A percentile compares a stretch with the other conserved stretches of the same genome.
Evolutionary conservation across 1,284 basidiomycete species (phyloP).

Genomic region (Melampsora americana): DNA sequence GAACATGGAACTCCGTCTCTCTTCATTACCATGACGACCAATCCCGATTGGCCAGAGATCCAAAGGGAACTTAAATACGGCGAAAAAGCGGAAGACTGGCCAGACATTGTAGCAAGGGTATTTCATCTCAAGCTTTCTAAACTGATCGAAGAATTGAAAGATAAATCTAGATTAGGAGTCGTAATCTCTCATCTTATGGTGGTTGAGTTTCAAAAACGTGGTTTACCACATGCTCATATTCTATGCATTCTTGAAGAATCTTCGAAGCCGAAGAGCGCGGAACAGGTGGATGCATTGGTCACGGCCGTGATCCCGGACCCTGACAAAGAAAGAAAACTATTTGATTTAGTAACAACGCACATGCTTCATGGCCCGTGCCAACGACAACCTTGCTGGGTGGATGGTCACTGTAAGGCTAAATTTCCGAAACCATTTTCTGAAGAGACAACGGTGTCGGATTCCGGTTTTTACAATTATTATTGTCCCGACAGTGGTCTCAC

Average conservation of each 20-base stretch:
- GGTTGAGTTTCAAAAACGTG: too few species aligned
- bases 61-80: background rate
- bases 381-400: background rate
- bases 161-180: background rate
- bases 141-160: background rate
- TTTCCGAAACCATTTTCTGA: background rate
- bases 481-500: background rate
- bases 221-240: conserved; percentile 26
- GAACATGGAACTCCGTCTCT: conserved; percentile 53
- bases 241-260: background rate
- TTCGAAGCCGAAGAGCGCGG: background rate
- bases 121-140: background rate
- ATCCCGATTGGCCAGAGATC: conserved; percentile 57
- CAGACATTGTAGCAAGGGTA: background rate
- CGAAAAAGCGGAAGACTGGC: background rate
- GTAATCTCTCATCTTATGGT: conserved; percentile 5
- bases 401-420: background rate
- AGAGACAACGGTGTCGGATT: background rate
- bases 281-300: background rate
- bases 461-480: background rate
- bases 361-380: conserved; percentile 17
- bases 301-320: conserved; percentile 4
- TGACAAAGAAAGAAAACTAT: background rate
- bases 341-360: background rate
- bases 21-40: conserved; percentile 57